Evolutionary conservation across 805 yeast genomes (phyloP), one percentile per base, ranked within the genome.

Genomic region (Yamadazyma insecticola): DNA sequence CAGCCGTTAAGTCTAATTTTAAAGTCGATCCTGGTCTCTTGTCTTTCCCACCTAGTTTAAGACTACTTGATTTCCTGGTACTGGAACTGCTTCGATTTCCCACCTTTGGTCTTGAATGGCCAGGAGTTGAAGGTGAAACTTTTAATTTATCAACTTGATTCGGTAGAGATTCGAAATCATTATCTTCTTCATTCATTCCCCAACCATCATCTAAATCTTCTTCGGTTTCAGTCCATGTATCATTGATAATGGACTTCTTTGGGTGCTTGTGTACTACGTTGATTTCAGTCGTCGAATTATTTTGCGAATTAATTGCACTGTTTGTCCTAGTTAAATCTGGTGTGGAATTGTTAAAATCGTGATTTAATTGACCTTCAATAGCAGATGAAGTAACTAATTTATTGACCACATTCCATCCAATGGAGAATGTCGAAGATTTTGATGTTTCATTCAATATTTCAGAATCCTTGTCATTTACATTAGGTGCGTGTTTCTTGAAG

Each of bases 371-470:
- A 0, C 69, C 69, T 8, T 50, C 50, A 1, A 55, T 50, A 4
- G 43, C 47, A 3, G 54, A 37, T 2, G 59, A 26, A 2, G 63
- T 46, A 5, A 60, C 62, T 7, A 63, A 42, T 33, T 55, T 60
- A 36, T 53, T 60, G 15, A 63, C 57, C 29, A 60, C 47, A 24
- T 45, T 51, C 70, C 70, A 64, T 2, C 67, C 65, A 37, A 62
- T 51, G 1, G 54, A 36, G 14, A 49, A 37, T 4, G 36, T 37
- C 0, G 45, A 33, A 10, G 28, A 32, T 4, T 43, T 30, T 8
- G 40, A 30, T 17, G 35, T 26, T 12, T 32, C 35, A 16, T 24
- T 24, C 3, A 29, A 17, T 3, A 32, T 9, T 5, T 27, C 24
- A 2, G 39, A 27, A n/a, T 30, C 26, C 10, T 44, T 39, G 3